Evolutionary conservation across 345 rosid species (phyloP), one percentile per base, ranked within the genome.

Genomic region (Abelmoschus esculentus): DNA sequence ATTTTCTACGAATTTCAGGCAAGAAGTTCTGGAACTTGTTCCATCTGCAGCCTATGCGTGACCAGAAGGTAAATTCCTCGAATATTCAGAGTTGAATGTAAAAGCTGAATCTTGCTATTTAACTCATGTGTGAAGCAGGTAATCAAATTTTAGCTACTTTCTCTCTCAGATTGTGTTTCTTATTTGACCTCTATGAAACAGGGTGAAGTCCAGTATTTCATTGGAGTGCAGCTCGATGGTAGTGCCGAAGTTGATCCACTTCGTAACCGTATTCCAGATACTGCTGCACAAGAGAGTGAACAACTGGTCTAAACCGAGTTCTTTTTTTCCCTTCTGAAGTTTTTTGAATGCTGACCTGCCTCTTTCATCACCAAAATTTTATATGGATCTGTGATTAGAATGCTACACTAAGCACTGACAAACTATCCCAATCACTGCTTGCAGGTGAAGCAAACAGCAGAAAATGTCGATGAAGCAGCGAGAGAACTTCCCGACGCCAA

Each of bases 41-140:
- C 83, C 98, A 93, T 81, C 79, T 93, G 61, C 98, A 93, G 81
- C 96, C 98, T 76, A 93, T 93, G 98, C 98, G 98, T 81, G 98
- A 93, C 82, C 98, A 91, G 63, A 93, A 93, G 96, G 98, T 92
- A 74, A 18, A 67, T 42, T 61, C 52, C 53, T 32, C 32, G 28
- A 64, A 66, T 14, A 7, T 58, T 12, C 36, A 42, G 38, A 5
- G 56, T 66, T 40, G 11, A 46, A 13, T 7, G 22, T 38, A 52
- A 19, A 9, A 10, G 3, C 9, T 49, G 49, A 17, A 8, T 4
- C 42, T 40, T 69, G 26, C 56, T 40, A 22, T 19, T 11, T 55
- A 54, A 69, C 72, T 54, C 4, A 11, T 36, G 22, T 42, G n/a
- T 46, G 17, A 46, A 44, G 67, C 68, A 61, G 66, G 52, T 18